Conservation (phyloP, 2,329 filamentous ascomycete species). For the Phyllosticta paracitricarpa region DNA sequence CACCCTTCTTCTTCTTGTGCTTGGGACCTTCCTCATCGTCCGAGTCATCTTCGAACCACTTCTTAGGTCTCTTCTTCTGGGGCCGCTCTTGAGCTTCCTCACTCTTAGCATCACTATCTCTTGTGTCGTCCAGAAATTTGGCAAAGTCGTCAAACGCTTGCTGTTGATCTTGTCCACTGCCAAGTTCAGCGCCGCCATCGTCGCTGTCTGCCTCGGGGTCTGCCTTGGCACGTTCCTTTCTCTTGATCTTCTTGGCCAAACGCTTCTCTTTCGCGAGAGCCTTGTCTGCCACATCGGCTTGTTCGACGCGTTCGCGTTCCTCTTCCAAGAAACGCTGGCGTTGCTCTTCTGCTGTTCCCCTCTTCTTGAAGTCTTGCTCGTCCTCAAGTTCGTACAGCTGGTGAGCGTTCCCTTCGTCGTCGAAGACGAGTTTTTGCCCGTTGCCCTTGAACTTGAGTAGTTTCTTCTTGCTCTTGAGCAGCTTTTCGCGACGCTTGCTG, state of each 20-base stretch:
- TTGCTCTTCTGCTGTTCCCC: constrained; percentile 67
- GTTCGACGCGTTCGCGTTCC: constrained; percentile 60
- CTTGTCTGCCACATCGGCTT: constrained; percentile 77
- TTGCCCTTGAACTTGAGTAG: constrained; percentile 82
- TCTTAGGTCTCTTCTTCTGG: constrained; percentile 58
- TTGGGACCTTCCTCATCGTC: constrained; percentile 32
- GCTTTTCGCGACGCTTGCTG: constrained; percentile 88
- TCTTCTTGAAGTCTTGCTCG: constrained; percentile 67
- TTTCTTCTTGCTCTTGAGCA: constrained; percentile 92
- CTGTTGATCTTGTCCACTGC: constrained; percentile 15
- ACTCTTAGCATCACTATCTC: constrained; percentile 16
- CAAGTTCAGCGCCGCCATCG: constrained; percentile 21
- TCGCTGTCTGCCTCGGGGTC: constrained; percentile 35
- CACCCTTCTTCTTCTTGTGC: constrained; percentile 26
- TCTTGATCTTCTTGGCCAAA: constrained; percentile 64
- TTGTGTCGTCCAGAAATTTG: constrained; percentile 2
- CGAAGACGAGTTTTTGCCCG: constrained; percentile 77
- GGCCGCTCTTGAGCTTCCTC: constrained; percentile 22
- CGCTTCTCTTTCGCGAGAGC: constrained; percentile 66
- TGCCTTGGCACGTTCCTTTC: constrained; percentile 55
- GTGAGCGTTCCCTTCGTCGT: constrained; percentile 81
- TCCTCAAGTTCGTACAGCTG: constrained; percentile 80
- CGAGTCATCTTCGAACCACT: constrained; percentile 66
- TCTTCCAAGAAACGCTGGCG: constrained; percentile 66
- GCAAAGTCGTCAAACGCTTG: constrained; percentile 6